Evolutionary conservation across 2,329 filamentous ascomycete genomes (phyloP).

Genomic region (Graphilbum sp.): DNA sequence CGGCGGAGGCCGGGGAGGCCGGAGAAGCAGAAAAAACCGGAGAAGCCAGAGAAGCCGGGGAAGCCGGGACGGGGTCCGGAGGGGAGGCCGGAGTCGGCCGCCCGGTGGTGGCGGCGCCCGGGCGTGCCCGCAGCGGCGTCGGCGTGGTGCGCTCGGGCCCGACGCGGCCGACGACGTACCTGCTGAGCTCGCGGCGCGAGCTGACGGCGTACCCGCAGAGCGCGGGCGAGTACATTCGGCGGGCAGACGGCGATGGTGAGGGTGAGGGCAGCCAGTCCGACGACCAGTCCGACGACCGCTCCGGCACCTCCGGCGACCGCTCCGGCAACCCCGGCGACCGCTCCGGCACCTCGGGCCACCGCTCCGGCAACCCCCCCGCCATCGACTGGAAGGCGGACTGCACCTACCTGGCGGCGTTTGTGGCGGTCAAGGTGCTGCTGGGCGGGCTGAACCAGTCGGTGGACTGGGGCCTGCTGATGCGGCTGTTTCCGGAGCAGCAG

Average conservation of each 20-base stretch:
- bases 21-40: conserved; percentile 8
- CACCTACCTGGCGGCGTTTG: conserved; percentile 36
- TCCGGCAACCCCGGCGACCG: conserved; percentile 1
- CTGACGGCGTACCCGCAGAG: conserved; percentile 17
- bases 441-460: conserved; percentile 42
- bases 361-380: conserved; percentile 12
- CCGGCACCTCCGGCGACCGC: conserved; percentile 12
- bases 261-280: neutral
- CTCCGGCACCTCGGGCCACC: conserved; percentile 9
- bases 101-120: neutral
- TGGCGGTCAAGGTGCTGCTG: conserved; percentile 39
- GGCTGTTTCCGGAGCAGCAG: conserved; percentile 36
- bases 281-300: conserved; percentile 1
- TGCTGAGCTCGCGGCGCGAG: conserved; percentile 15
- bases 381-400: conserved; percentile 26
- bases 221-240: conserved; percentile 17
- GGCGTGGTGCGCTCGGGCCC: neutral
- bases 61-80: neutral
- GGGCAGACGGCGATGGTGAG: neutral
- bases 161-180: conserved; percentile 9
- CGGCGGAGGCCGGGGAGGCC: conserved; percentile 8
- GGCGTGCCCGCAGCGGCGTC: neutral
- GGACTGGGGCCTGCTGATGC: conserved; percentile 43
- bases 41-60: conserved; percentile 7
- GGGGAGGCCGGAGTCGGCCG: neutral